Percentiles rank a stretch among this genome's conserved stretches.
Conservation (phyloP, 2,329 filamentous ascomycete species). For the Cercospora brassicicola region DNA sequence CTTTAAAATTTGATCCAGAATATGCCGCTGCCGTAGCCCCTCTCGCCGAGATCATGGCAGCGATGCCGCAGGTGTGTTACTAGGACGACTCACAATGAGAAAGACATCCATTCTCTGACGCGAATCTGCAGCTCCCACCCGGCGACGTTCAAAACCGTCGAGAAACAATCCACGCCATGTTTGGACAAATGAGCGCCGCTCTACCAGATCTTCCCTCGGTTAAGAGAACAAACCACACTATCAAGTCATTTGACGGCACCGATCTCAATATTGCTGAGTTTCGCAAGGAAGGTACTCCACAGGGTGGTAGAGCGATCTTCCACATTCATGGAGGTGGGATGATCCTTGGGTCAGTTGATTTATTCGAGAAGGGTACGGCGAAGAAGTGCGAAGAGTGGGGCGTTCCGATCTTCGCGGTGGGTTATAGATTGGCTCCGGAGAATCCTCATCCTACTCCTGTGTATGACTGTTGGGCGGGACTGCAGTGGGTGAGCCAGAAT, state of each 20-base stretch:
- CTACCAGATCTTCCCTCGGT: constrained; percentile 15
- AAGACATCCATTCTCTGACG: neutral
- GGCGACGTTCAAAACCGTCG: constrained; percentile 24
- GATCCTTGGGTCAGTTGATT: constrained; percentile 22
- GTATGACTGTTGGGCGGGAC: constrained; percentile 24
- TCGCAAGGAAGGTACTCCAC: neutral
- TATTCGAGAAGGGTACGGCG: constrained; percentile 14
- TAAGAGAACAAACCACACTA: constrained; percentile 14
- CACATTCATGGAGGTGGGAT: constrained; percentile 26
- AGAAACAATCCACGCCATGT: constrained; percentile 4
- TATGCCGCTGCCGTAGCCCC: constrained; percentile 20
- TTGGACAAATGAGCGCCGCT: neutral
- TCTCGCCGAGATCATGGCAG: constrained; percentile 16
- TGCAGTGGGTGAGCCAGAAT: constrained; percentile 21
- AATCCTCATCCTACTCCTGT: constrained; percentile 26
- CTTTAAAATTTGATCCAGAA: constrained; percentile 21
- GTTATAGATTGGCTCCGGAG: constrained; percentile 30
- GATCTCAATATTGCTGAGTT: constrained; percentile 23
- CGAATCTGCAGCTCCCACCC: constrained; percentile 4
- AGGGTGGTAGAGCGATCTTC: constrained; percentile 11
- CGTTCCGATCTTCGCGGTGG: constrained; percentile 19
- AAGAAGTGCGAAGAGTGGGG: constrained; percentile 14
- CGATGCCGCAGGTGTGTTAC: neutral
- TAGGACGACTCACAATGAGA: neutral
- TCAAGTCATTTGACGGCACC: constrained; percentile 16